Base-by-base conservation (phyloP, 2,329 filamentous ascomycete species). In the Fusarium citri region DNA sequence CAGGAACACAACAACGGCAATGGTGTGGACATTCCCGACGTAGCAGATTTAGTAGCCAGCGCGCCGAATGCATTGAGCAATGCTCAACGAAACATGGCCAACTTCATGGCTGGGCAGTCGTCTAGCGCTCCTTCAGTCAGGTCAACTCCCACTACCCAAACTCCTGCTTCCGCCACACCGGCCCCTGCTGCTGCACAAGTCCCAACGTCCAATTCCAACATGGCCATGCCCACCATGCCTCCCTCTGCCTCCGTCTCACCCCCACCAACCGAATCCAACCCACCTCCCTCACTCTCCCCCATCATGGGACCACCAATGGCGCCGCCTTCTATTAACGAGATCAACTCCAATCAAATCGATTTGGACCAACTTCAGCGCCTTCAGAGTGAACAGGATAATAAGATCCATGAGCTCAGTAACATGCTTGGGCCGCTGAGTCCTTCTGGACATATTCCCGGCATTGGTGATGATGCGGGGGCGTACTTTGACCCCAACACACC, bases 341-440 rank as follows among this genome's bases (percentile, higher is more conserved):
- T 96, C 66, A 87, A 85, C 47, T 87, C 87, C 64, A 94, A 91
- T 7, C 87, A 91, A 66, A 85, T 91, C 16, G 92, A 97, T 67
- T 87, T 98, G 28, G 92, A 96, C 54, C 87, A 92, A 30, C 85
- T 98, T 4, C 89, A 93, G 68, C 91, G 90, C 45, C 84, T 97
- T 74, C 93, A 97, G 76, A 88, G 89, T 25, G 90, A 95, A 64
- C 94, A 97, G 75, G 90, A 92, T 64, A 86, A 86, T 49, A 91
- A 92, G 50, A 91, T 98, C 2, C 88, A 92, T 66, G 89, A 92
- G 61, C 84, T 98, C 12, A 89, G 89, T 54, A 89, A 88, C 58
- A 83, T 94, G 18, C 85, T 98, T 10, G 90, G 92, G 9, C 94
- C 94, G 0, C 85, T 97, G 15, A 94, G 91, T 74, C 94, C 94